phyloP scores from a whole-genome alignment of 176 grass and related monocot species.

The Thinopyrum elongatum region DNA sequence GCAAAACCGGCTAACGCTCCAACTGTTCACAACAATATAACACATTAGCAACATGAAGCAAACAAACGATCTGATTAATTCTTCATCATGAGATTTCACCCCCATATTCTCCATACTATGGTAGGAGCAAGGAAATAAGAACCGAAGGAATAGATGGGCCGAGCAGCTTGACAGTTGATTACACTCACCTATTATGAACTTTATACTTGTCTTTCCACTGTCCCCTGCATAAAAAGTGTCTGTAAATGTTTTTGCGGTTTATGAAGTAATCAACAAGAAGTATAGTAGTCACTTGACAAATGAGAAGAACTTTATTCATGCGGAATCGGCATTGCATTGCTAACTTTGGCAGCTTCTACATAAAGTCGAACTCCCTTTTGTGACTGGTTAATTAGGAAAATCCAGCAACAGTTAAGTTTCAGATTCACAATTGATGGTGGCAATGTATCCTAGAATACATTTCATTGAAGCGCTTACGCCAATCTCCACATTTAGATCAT shows the following conservation, averaged over 20 bases:
- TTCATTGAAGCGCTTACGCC: background rate
- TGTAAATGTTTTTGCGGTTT: background rate
- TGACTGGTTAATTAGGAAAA: background rate
- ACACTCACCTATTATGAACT: conserved; percentile 12
- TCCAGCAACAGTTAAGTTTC: background rate
- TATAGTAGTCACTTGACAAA: background rate
- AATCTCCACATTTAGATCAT: background rate
- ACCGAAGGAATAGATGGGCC: background rate
- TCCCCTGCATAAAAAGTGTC: conserved; percentile 20
- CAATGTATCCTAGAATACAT: background rate
- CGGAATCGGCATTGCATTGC: background rate
- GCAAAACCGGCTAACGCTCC: background rate
- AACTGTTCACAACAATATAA: conserved; percentile 24
- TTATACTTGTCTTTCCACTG: too few relatives aligned
- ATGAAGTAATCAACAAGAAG: background rate
- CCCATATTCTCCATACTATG: too few relatives aligned
- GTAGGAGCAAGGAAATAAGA: background rate
- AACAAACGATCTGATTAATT: too few relatives aligned
- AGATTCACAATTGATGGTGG: background rate
- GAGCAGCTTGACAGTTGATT: background rate
- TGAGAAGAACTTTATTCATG: too few relatives aligned
- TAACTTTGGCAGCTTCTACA: background rate
- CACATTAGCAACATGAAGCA: background rate
- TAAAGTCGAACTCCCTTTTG: background rate
- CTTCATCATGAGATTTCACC: too few relatives aligned